These are phyloP conservation scores for Paraurostyla sp. DNA, from an alignment of 73 alveolate genomes.

Conservation along the genomic window DNA sequence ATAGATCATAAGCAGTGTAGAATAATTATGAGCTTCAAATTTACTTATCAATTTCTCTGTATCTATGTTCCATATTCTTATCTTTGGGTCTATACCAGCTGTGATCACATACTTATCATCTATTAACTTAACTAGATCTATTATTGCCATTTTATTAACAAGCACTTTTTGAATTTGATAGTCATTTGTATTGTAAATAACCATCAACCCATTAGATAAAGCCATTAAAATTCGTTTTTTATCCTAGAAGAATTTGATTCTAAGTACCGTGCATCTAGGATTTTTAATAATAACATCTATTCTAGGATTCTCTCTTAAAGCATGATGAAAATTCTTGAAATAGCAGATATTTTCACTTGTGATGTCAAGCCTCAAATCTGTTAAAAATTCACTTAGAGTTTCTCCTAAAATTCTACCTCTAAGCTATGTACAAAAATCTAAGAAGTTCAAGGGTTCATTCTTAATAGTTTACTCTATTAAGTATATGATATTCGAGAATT, in stretches of 20 bases:
- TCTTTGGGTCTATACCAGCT: conserved; percentile 53
- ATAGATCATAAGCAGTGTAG: conserved; percentile 28
- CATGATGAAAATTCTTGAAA: conserved; percentile 74
- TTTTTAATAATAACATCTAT: conserved; percentile 56
- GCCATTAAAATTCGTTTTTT: conserved; percentile 42
- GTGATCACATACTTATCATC: conserved; percentile 54
- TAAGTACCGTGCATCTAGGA: conserved; percentile 42
- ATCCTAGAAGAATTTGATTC: conserved; percentile 54
- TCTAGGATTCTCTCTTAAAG: conserved; percentile 68
- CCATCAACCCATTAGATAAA: conserved; percentile 45
- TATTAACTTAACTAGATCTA: conserved; percentile 29
- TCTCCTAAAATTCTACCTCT: conserved; percentile 75
- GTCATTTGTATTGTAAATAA: conserved; percentile 12
- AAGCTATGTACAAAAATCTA: conserved; percentile 67
- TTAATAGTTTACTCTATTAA: conserved; percentile 42
- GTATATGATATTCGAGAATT: conserved; percentile 42
- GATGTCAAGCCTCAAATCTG: conserved; percentile 46
- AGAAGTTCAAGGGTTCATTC: conserved; percentile 62
- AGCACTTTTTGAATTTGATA: not conserved
- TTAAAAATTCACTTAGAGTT: conserved; percentile 38
- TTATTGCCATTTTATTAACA: not conserved
- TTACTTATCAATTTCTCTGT: conserved; percentile 25
- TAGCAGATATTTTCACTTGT: conserved; percentile 40
- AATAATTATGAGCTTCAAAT: conserved; percentile 18
- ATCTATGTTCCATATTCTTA: conserved; percentile 4